Evolutionary conservation across 2,329 filamentous ascomycete genomes (phyloP).

Genomic region (Anthostomella pinea): DNA sequence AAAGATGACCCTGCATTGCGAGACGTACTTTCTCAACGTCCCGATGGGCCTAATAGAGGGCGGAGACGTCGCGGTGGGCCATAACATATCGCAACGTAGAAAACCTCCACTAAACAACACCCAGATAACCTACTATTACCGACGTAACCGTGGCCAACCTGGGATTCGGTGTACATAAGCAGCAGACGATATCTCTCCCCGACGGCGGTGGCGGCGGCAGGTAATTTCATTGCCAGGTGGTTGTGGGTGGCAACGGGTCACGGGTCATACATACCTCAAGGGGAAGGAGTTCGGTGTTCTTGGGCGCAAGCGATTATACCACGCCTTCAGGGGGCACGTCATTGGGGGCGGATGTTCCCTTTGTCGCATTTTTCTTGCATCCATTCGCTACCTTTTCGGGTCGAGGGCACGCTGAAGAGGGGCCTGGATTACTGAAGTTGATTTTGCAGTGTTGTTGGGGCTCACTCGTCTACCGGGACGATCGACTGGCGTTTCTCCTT

Average conservation of each 20-base stretch:
- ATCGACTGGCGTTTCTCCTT: too few species aligned
- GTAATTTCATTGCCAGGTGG: slow-evolving; percentile 14
- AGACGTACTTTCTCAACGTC: slow-evolving; percentile 80
- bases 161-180: slow-evolving; percentile 26
- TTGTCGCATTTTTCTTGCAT: slow-evolving; percentile 8
- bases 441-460: too few species aligned
- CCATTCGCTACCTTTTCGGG: slow-evolving; percentile 4
- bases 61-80: slow-evolving; percentile 64
- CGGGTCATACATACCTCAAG: slow-evolving; percentile 5
- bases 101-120: slow-evolving; percentile 13
- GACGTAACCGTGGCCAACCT: too few species aligned
- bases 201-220: slow-evolving; percentile 8
- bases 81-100: too few species aligned
- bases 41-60: slow-evolving; percentile 79
- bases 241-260: slow-evolving; percentile 11
- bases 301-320: slow-evolving; percentile 24
- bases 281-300: slow-evolving; percentile 10
- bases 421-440: too few species aligned
- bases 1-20: slow-evolving; percentile 81
- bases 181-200: slow-evolving; percentile 21
- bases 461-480: too few species aligned
- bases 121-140: slow-evolving; percentile 19
- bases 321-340: slow-evolving; percentile 16
- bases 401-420: too few species aligned
- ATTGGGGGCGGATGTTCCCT: slow-evolving; percentile 15